Conservation (phyloP, 225 moss, liverwort and hornwort species). For the Thuidium tamariscinum region DNA sequence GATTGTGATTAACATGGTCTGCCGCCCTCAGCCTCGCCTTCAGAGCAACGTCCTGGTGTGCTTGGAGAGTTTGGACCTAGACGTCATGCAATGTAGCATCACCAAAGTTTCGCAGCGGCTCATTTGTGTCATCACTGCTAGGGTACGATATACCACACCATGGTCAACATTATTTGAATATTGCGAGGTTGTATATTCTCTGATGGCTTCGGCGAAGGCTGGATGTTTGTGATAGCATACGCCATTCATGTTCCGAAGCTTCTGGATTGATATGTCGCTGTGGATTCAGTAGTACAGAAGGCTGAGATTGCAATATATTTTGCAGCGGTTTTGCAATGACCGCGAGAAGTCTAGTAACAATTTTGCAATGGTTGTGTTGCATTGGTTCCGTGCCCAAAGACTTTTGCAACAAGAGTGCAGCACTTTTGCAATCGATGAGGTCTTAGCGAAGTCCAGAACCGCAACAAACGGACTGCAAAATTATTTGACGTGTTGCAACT, state of each 20-base stretch:
- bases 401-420: no score
- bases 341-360: no score
- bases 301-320: no score
- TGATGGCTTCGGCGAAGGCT: background rate
- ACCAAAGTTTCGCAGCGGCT: background rate
- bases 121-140: constrained; percentile 19
- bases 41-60: constrained; percentile 13
- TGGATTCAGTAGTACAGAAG: background rate
- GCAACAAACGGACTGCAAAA: no score
- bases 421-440: no score
- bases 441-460: no score
- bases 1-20: constrained; percentile 11
- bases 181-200: background rate
- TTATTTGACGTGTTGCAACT: no score
- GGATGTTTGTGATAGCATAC: background rate
- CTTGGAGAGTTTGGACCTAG: constrained; percentile 10
- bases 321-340: no score
- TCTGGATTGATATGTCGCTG: background rate
- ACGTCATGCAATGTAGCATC: constrained; percentile 11
- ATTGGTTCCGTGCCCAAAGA: no score
- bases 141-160: background rate
- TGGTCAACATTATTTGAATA: background rate
- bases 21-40: constrained; percentile 2
- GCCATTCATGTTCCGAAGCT: background rate
- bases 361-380: no score